Evolutionary conservation across 768 basidiomycete genomes (phyloP).

Genomic region (Coprinellus micaceus): DNA sequence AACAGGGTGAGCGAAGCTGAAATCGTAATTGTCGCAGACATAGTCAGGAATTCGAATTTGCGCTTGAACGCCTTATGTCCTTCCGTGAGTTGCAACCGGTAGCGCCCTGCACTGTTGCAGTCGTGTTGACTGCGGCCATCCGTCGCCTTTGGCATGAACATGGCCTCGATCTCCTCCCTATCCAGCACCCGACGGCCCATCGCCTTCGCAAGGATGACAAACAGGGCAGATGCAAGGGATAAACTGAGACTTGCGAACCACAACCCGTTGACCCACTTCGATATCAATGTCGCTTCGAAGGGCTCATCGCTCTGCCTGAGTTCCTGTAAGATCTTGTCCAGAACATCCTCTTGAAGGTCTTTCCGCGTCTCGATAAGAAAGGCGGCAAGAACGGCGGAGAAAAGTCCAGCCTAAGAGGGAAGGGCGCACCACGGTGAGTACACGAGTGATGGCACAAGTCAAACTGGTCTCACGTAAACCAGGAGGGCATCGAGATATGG

Average conservation of each 20-base stretch:
- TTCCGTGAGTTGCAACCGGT: not conserved
- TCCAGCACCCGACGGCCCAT: constrained; percentile 2
- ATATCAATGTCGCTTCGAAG: not conserved
- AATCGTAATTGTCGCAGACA: not conserved
- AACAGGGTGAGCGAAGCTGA: not conserved
- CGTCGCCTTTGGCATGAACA: not conserved
- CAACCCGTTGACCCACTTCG: not conserved
- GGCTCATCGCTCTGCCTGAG: constrained; percentile 11
- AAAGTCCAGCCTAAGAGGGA: constrained; percentile 34
- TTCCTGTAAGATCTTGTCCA: constrained; percentile 23
- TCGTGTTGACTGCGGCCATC: not conserved
- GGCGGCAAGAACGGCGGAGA: constrained; percentile 35
- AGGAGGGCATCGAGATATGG: constrained; percentile 22
- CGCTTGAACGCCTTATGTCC: not conserved
- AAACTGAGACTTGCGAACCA: constrained; percentile 4
- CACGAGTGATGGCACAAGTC: not conserved
- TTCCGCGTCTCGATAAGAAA: constrained; percentile 36
- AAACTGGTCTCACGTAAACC: constrained; percentile 31
- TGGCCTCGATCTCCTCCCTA: not conserved
- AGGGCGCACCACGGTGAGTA: not conserved
- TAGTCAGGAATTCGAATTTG: constrained; percentile 1
- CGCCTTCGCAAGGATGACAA: constrained; percentile 4
- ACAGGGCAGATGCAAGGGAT: not conserved
- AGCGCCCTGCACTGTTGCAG: not conserved
- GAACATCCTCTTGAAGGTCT: constrained; percentile 27